These are phyloP conservation scores for Nidula microcarpa DNA, from an alignment of 768 basidiomycete species.

Conservation along the genomic window DNA sequence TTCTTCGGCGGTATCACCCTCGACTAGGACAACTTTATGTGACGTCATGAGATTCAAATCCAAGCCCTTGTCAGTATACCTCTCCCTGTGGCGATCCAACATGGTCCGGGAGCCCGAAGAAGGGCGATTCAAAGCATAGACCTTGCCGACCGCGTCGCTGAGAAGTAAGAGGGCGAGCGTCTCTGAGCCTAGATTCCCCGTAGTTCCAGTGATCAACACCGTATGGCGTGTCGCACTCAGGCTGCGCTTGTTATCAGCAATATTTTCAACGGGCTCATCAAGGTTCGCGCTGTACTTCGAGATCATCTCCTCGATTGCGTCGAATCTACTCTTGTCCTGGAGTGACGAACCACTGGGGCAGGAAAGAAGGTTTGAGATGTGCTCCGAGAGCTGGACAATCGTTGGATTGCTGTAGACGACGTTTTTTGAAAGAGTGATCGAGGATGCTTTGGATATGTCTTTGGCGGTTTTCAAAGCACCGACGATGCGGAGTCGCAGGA, in stretches of 20 bases:
- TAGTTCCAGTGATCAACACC: constrained; percentile 35
- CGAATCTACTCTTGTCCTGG: constrained; percentile 1
- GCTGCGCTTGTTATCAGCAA: background rate
- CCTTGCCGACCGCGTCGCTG: constrained; percentile 13
- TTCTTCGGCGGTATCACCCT: constrained; percentile 22
- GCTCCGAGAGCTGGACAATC: constrained; percentile 16
- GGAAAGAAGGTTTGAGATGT: constrained; percentile 10
- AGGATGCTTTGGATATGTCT: constrained; percentile 1
- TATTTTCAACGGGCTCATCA: background rate
- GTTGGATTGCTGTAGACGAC: constrained; percentile 22
- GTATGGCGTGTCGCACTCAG: constrained; percentile 9
- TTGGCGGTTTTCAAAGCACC: constrained; percentile 20
- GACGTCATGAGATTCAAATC: constrained; percentile 18
- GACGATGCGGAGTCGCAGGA: constrained; percentile 31
- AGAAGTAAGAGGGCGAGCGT: constrained; percentile 23
- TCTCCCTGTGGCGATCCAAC: constrained; percentile 17
- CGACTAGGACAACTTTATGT: constrained; percentile 28
- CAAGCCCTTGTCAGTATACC: constrained; percentile 26
- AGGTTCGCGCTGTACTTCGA: constrained; percentile 26
- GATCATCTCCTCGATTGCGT: constrained; percentile 32
- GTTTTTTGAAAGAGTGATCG: constrained; percentile 19
- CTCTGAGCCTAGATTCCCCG: constrained; percentile 36
- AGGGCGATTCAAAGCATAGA: constrained; percentile 30
- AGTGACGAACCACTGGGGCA: constrained; percentile 1
- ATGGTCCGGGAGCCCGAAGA: background rate